Conservation (phyloP, 2,329 filamentous ascomycete genomes). For the Xylaria sp. region DNA sequence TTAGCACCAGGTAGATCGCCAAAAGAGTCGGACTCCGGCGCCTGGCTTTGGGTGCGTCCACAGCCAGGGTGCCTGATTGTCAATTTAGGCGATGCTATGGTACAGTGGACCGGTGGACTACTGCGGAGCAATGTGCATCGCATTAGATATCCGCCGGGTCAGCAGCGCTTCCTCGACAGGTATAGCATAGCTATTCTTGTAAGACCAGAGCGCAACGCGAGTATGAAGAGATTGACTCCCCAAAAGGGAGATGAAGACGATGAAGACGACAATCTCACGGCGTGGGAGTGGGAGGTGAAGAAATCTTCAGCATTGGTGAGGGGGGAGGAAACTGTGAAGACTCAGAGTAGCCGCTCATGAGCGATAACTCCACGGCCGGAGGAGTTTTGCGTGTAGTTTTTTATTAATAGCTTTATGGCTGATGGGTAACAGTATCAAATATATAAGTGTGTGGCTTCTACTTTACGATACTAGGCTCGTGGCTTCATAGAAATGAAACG, state of each 20-base stretch:
- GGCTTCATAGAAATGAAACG: no score
- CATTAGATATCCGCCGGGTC: conserved; percentile 28
- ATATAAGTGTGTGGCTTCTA: no score
- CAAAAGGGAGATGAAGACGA: background rate
- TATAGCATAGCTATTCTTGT: conserved; percentile 25
- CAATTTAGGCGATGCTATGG: conserved; percentile 35
- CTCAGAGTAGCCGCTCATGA: background rate
- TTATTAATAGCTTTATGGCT: no score
- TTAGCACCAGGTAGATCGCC: background rate
- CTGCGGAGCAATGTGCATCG: conserved; percentile 38
- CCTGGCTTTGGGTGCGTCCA: conserved; percentile 35
- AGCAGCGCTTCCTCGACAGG: conserved; percentile 31
- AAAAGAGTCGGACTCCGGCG: background rate
- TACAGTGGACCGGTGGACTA: conserved; percentile 34
- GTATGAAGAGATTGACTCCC: conserved; percentile 23
- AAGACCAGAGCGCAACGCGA: conserved; percentile 25
- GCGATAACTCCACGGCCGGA: no score
- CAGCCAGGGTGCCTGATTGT: conserved; percentile 36
- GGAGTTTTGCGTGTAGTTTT: no score
- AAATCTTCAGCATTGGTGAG: background rate
- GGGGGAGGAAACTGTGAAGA: background rate
- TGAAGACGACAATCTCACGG: conserved; percentile 12
- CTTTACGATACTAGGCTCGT: no score
- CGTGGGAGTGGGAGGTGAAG: conserved; percentile 27
- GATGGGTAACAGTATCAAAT: no score